Conservation (phyloP, 2,329 filamentous ascomycete genomes). For the Paecilomyces sp. region DNA sequence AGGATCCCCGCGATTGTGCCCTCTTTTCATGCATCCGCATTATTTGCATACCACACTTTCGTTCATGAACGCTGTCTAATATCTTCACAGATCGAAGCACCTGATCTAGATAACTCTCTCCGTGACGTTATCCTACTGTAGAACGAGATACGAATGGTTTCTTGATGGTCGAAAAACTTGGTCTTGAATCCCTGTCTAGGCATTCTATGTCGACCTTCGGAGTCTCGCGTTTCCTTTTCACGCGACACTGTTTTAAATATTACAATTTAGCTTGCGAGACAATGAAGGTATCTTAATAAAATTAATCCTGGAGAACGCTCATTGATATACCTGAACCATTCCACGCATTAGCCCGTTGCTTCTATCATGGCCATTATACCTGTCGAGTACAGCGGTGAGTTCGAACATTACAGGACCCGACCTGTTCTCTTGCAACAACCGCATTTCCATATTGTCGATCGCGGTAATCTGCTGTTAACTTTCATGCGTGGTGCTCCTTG, state of each 20-base stretch:
- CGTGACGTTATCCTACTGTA: constrained; percentile 3
- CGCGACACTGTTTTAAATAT: neutral
- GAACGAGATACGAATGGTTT: neutral
- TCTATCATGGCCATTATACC: neutral
- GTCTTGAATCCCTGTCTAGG: neutral
- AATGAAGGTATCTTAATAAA: neutral
- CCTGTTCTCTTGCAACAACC: neutral
- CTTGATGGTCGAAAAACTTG: neutral
- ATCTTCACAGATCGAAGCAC: constrained; percentile 54
- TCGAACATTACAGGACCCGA: neutral
- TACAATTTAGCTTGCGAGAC: neutral
- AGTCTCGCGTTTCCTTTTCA: neutral
- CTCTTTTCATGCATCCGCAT: neutral
- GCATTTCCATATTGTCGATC: neutral
- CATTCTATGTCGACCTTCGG: neutral
- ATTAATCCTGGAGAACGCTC: neutral
- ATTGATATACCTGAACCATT: neutral
- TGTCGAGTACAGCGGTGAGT: neutral
- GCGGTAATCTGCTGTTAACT: neutral
- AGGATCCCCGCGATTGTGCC: constrained; percentile 13
- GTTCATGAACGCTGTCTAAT: neutral
- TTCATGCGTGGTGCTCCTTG: neutral
- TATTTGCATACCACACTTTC: neutral
- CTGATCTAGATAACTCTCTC: constrained; percentile 46
- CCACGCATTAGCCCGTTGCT: neutral